Evolutionary conservation across 352 stramenopile species (phyloP), one percentile per base, ranked within the genome.

Genomic region (Globisporangium abappressorium): DNA sequence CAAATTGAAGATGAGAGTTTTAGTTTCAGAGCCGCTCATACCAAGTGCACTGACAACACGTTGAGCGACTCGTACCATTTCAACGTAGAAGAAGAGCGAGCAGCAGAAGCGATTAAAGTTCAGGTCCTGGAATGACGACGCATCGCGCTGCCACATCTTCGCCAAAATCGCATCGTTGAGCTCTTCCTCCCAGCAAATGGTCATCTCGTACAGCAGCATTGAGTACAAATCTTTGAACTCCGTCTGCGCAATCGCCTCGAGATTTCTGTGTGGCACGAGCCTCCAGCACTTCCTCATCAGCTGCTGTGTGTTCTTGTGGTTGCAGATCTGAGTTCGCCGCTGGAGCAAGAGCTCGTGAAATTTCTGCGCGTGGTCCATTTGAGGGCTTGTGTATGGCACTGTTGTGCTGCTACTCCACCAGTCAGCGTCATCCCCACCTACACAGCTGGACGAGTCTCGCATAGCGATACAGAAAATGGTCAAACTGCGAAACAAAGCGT

Each of bases 101-200:
- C 74, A 87, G 66, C 76, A 79, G 51, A 89, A 91, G 30, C 81
- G 77, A 18, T 85, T 68, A 15, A 80, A 77, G 70, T 84, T 75
- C 26, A 90, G 64, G 7, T 74, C 62, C 14, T 47, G 3, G 55
- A 83, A 76, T 30, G 62, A 70, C 12, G 61, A 73, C 33, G 73
- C 72, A 46, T 87, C 78, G 9, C 76, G 78, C 26, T 68, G 67
- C 74, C 81, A 85, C 71, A 87, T 79, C 60, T 87, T 89, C 41
- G n/a, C 33, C 49, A 86, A 28, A 7, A 86, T 66, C 30, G 67
- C 62, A 56, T 78, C 69, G 46, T 78, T 84, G 14, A 81, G 72
- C 53, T 87, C 79, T 38, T 89, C 73, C 9, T 87, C 77, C 79
- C 77, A 87, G 74, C 74, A 90, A 26, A 87, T 77, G 5, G 78